Percentiles rank a stretch among this genome's conserved stretches.
phyloP scores from a whole-genome alignment of 179 eudicot species.

The Drosera spatulata region DNA sequence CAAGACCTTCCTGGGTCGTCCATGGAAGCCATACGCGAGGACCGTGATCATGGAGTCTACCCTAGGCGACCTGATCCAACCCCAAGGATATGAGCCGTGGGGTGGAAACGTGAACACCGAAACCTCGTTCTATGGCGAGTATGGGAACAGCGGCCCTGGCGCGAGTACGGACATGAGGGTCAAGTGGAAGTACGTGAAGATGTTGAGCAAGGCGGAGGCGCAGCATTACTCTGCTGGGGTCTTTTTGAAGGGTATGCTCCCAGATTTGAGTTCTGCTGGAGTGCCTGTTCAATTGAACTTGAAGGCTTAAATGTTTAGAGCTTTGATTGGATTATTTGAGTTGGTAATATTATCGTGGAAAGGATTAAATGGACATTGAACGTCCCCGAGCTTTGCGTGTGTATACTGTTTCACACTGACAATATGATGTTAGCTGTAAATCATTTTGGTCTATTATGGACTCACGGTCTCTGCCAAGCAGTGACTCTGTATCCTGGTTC shows the following conservation, averaged over 20 bases:
- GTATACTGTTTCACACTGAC: too few species aligned
- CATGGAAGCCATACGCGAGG: constrained; percentile 23
- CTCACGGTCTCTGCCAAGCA: too few species aligned
- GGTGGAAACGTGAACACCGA: constrained; percentile 4
- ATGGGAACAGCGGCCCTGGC: constrained; percentile 27
- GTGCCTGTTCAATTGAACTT: constrained; percentile 10
- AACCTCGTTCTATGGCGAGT: constrained; percentile 23
- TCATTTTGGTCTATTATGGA: too few species aligned
- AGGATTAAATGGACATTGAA: too few species aligned
- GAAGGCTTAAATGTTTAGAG: background rate
- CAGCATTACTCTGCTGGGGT: constrained; percentile 8
- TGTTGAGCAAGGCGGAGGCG: constrained; percentile 16
- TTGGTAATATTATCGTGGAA: too few species aligned
- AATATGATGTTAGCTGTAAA: too few species aligned
- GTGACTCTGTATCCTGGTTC: too few species aligned
- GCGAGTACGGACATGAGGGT: constrained; percentile 17
- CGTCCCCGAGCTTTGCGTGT: too few species aligned
- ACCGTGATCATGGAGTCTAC: constrained; percentile 28
- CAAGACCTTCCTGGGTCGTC: constrained; percentile 30
- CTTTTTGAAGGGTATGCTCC: constrained; percentile 18
- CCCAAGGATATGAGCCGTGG: constrained; percentile 27
- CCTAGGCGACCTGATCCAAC: constrained; percentile 30
- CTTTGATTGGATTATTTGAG: too few species aligned
- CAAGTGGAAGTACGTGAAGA: constrained; percentile 18
- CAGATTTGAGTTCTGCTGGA: constrained; percentile 14